phyloP scores from a whole-genome alignment of 192 early-diverging fungal species.

The Phlyctochytrium bullatum region DNA sequence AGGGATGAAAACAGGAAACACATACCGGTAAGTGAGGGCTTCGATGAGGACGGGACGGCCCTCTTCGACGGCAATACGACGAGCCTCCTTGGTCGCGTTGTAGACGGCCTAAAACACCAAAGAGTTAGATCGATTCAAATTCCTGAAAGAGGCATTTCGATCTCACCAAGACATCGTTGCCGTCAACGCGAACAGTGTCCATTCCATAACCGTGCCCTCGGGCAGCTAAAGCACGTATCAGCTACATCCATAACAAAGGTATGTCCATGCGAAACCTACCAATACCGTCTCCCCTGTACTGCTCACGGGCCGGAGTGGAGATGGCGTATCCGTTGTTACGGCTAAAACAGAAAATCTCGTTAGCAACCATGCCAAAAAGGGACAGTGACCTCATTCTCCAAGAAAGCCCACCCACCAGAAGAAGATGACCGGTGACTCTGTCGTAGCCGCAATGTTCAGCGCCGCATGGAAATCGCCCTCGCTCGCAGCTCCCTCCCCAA shows the following conservation, averaged over 20 bases:
- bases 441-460: constrained; percentile 94
- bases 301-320: constrained; percentile 90
- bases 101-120: constrained; percentile 73
- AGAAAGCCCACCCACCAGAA: constrained; percentile 67
- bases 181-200: constrained; percentile 94
- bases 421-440: constrained; percentile 87
- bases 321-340: constrained; percentile 99
- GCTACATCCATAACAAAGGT: not conserved
- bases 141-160: not conserved
- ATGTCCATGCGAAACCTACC: constrained; percentile 24
- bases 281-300: constrained; percentile 98
- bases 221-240: constrained; percentile 49
- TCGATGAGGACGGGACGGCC: constrained; percentile 91
- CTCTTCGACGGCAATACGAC: constrained; percentile 76
- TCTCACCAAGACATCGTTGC: constrained; percentile 86
- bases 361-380: not conserved
- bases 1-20: constrained; percentile 5
- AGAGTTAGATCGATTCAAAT: not conserved
- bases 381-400: constrained; percentile 5
- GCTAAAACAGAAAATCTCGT: constrained; percentile 34
- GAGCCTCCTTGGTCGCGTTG: constrained; percentile 81
- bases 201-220: constrained; percentile 97
- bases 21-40: constrained; percentile 92
- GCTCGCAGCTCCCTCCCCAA: constrained; percentile 95
- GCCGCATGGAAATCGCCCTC: constrained; percentile 99